Percentiles rank a stretch among this genome's conserved stretches.
Evolutionary conservation across 148 eudicot species (phyloP).

Genomic region (Silene latifolia): DNA sequence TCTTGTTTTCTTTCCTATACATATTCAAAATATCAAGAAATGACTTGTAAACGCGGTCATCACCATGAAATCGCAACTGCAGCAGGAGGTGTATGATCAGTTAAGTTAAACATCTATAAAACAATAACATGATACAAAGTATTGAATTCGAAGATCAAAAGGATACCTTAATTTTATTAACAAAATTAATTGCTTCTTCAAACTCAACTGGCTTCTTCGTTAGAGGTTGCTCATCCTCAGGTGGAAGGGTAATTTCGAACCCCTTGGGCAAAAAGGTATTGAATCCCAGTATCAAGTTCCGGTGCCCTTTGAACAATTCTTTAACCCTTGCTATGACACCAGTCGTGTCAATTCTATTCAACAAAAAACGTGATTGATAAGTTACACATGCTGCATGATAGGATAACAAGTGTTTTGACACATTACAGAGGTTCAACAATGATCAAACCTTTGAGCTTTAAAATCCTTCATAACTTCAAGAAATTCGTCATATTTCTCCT

Average conservation of each 20-base stretch:
- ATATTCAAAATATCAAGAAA: conserved; percentile 88
- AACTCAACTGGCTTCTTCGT: conserved; percentile 67
- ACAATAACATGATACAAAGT: background rate
- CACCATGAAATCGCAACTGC: conserved; percentile 81
- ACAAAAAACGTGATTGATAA: conserved; percentile 1
- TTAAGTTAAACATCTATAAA: background rate
- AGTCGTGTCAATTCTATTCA: conserved; percentile 50
- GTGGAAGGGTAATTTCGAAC: conserved; percentile 67
- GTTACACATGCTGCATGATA: background rate
- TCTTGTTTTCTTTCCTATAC: conserved; percentile 87
- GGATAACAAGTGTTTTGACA: background rate
- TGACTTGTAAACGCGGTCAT: conserved; percentile 88
- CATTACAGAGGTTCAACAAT: conserved; percentile 4
- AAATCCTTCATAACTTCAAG: conserved; percentile 97
- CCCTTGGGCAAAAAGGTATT: conserved; percentile 96
- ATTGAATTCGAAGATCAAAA: background rate
- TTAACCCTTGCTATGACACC: conserved; percentile 69
- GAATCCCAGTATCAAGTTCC: conserved; percentile 65
- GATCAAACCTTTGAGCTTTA: conserved; percentile 72
- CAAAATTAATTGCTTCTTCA: conserved; percentile 65
- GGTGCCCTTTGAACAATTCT: conserved; percentile 66
- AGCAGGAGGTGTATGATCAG: background rate
- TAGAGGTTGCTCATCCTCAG: conserved; percentile 62
- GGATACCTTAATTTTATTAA: conserved; percentile 74
- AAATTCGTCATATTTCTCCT: conserved; percentile 85